Evolutionary conservation across 768 basidiomycete species (phyloP).

Genomic region (Suillus bovinus): DNA sequence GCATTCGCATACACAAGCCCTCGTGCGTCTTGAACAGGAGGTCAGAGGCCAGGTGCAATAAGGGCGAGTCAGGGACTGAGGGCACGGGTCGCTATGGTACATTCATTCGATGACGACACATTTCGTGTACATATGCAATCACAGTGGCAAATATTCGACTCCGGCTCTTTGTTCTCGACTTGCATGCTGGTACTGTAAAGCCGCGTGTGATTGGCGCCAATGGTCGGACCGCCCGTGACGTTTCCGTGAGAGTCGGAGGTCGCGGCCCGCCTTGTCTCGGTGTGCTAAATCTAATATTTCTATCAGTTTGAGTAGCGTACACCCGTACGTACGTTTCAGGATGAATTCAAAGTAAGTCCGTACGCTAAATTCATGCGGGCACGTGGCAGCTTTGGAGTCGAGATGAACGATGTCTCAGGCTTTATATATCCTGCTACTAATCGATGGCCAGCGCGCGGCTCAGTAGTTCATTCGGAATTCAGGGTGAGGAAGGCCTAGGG

Average conservation of each 20-base stretch:
- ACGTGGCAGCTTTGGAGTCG: not conserved
- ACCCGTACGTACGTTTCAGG: no score
- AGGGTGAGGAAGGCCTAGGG: not conserved
- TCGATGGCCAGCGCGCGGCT: not conserved
- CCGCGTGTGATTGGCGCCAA: no score
- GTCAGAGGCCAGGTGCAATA: slow-evolving; percentile 42
- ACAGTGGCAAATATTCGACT: not conserved
- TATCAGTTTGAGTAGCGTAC: no score
- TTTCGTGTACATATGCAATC: not conserved
- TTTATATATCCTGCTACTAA: not conserved
- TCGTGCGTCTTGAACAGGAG: slow-evolving; percentile 64
- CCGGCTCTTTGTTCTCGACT: no score
- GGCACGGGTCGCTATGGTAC: not conserved
- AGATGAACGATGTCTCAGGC: not conserved
- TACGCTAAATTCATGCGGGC: no score
- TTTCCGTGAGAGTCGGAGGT: slow-evolving; percentile 19
- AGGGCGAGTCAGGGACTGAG: not conserved
- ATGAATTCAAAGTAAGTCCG: no score
- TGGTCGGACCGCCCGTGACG: slow-evolving; percentile 6
- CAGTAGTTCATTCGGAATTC: not conserved
- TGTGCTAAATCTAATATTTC: no score
- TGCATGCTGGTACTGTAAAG: no score
- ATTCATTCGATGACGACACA: not conserved
- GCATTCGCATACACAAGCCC: slow-evolving; percentile 68
- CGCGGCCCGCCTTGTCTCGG: not conserved